Evolutionary conservation across 2,329 filamentous ascomycete genomes (phyloP).

Genomic region (Diaporthe batatas): DNA sequence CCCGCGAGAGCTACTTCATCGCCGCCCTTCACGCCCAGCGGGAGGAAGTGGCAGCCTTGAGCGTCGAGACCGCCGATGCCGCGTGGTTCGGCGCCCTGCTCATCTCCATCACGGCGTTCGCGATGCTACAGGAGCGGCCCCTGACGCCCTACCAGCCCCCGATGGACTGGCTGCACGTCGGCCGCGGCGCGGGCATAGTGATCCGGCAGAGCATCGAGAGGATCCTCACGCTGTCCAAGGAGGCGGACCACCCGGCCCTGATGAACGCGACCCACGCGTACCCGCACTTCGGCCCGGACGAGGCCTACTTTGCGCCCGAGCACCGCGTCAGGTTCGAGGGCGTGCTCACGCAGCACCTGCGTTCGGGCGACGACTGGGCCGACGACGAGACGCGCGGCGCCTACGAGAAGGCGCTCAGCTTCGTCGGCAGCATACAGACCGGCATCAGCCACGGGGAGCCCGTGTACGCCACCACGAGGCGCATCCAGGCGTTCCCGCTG

Average conservation of each 20-base stretch:
- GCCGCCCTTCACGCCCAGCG: slow-evolving; percentile 47
- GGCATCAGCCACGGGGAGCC: slow-evolving; percentile 49
- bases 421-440: slow-evolving; percentile 47
- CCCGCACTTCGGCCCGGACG: slow-evolving; percentile 46
- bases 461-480: slow-evolving; percentile 47
- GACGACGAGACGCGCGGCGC: slow-evolving; percentile 46
- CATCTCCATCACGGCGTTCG: slow-evolving; percentile 47
- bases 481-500: slow-evolving; percentile 48
- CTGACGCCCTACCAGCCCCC: slow-evolving; percentile 46
- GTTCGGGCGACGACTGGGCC: slow-evolving; percentile 44
- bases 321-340: slow-evolving; percentile 44
- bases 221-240: slow-evolving; percentile 54
- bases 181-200: slow-evolving; percentile 46
- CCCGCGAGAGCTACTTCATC: slow-evolving; percentile 48
- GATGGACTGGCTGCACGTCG: slow-evolving; percentile 48
- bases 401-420: slow-evolving; percentile 49
- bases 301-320: slow-evolving; percentile 46
- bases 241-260: slow-evolving; percentile 58
- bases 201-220: slow-evolving; percentile 47
- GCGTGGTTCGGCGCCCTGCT: slow-evolving; percentile 46
- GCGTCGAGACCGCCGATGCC: slow-evolving; percentile 46
- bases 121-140: slow-evolving; percentile 46
- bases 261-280: slow-evolving; percentile 58
- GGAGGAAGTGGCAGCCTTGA: slow-evolving; percentile 44
- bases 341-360: slow-evolving; percentile 44